A percentile compares a stretch with the other conserved stretches of the same genome.
phyloP scores from a whole-genome alignment of 2,329 filamentous ascomycete species.

The Botrytis porri region DNA sequence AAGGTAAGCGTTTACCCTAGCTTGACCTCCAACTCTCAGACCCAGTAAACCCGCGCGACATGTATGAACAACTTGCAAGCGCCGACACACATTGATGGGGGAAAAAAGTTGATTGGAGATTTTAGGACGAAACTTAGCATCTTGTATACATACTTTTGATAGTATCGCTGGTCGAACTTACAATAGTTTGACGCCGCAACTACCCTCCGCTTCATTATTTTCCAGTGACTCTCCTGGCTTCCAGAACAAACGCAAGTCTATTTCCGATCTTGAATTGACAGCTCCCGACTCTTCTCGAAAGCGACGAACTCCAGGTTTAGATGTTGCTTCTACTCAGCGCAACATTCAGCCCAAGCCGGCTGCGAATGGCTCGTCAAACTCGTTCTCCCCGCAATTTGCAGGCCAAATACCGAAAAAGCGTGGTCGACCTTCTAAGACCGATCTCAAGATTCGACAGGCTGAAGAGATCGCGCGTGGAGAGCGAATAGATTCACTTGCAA shows the following conservation, averaged over 20 bases:
- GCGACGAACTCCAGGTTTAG: constrained; percentile 30
- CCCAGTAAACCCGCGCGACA: constrained; percentile 5
- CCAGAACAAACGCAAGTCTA: constrained; percentile 32
- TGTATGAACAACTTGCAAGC: background rate
- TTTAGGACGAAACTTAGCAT: constrained; percentile 34
- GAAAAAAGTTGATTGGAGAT: background rate
- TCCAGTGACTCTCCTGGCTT: constrained; percentile 17
- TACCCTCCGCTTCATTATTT: constrained; percentile 9
- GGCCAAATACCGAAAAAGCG: constrained; percentile 31
- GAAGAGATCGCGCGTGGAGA: constrained; percentile 34
- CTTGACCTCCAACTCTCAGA: constrained; percentile 21
- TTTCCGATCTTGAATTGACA: constrained; percentile 26
- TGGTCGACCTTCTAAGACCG: constrained; percentile 37
- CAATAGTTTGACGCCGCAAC: constrained; percentile 9
- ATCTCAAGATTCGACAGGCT: constrained; percentile 31
- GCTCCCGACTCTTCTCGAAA: constrained; percentile 26
- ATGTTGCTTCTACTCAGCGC: constrained; percentile 23
- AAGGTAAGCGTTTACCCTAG: constrained; percentile 41
- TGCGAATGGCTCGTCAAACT: constrained; percentile 30
- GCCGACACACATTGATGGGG: background rate
- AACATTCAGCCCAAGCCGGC: constrained; percentile 35
- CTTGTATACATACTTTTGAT: constrained; percentile 35
- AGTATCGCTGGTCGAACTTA: constrained; percentile 19
- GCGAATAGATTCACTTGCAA: constrained; percentile 28
- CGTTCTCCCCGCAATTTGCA: constrained; percentile 24